A percentile compares a stretch with the other conserved stretches of the same genome.
These are phyloP conservation scores for Eruca vesicaria DNA, from an alignment of 441 rosid genomes.

Conservation along the genomic window DNA sequence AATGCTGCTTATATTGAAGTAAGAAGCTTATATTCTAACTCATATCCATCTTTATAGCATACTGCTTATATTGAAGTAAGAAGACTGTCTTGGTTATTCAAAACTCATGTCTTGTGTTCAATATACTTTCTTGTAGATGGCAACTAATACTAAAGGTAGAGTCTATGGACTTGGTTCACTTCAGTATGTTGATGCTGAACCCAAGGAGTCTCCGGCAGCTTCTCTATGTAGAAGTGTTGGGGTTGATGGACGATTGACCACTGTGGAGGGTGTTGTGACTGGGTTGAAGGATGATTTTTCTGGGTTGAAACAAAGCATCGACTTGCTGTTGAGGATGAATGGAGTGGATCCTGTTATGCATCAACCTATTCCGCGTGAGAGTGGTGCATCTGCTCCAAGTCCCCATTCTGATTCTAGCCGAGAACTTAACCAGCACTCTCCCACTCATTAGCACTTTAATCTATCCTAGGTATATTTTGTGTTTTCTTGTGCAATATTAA, in stretches of 20 bases:
- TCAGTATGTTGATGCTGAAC: background rate
- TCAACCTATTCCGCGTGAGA: background rate
- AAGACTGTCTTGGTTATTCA: too few relatives aligned
- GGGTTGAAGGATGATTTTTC: background rate
- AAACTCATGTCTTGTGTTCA: background rate
- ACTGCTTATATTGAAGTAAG: background rate
- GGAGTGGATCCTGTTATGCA: background rate
- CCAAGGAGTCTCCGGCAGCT: background rate
- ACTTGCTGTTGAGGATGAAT: background rate
- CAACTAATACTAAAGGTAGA: background rate
- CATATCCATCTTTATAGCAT: background rate
- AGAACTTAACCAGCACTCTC: background rate
- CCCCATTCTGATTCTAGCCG: background rate
- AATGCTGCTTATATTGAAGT: background rate
- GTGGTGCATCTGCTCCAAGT: background rate
- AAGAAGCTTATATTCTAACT: background rate
- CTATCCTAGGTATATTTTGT: background rate
- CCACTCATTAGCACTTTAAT: background rate
- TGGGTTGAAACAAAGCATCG: background rate
- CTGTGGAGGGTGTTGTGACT: background rate
- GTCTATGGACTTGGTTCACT: background rate
- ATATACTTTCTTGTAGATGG: background rate
- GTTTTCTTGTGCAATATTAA: background rate
- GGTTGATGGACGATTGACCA: background rate
- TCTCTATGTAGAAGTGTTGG: background rate